Base-by-base conservation (phyloP, 352 stramenopile species). In the Phytopythium montanum region DNA sequence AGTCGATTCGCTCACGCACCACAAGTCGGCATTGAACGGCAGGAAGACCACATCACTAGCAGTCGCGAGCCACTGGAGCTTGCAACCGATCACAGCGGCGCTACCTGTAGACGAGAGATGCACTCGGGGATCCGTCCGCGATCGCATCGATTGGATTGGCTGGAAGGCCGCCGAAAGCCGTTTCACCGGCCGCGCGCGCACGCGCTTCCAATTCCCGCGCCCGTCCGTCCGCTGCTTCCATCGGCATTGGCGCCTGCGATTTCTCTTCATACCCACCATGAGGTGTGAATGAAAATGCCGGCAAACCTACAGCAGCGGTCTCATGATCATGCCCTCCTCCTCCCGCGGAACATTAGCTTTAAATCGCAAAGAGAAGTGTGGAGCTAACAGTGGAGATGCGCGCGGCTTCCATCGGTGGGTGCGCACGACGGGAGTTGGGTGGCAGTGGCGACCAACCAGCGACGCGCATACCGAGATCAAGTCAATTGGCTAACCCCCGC, bases 361-460 rank as follows among this genome's bases (percentile, higher is more conserved):
- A 52, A 52, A 52, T 34, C 41, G 41, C 6, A 45, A 45, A 45
- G 39, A 45, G n/a, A 48, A 48, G n/a, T 8, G 19, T n/a, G 42
- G 9, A 50, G 23, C 42, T 50, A 50, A 50, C 42, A 48, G n/a
- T 3, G 42, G 19, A 46, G 41, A 26, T 23, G 41, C 41, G 41
- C 19, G 13, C 3, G 19, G 14, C 42, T 5, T 50, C 44, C 23
- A 50, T 33, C 44, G 4, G 42, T 46, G 41, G n/a, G n/a, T 49
- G 42, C n/a, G n/a, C n/a, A 34, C 5, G 31, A 9, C 5, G 31
- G 31, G 31, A 34, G n/a, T 7, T 49, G 42, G 42, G 42, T 49
- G 42, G n/a, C 42, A n/a, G 41, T 25, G 5, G n/a, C n/a, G 41
- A 10, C 5, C 39, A 23, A 23, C 19, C 5, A 9, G 3, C 4